A percentile compares a stretch with the other conserved stretches of the same genome.
These are phyloP conservation scores for Picochlorum sp. DNA, from an alignment of 139 green algal genomes.

Conservation along the genomic window DNA sequence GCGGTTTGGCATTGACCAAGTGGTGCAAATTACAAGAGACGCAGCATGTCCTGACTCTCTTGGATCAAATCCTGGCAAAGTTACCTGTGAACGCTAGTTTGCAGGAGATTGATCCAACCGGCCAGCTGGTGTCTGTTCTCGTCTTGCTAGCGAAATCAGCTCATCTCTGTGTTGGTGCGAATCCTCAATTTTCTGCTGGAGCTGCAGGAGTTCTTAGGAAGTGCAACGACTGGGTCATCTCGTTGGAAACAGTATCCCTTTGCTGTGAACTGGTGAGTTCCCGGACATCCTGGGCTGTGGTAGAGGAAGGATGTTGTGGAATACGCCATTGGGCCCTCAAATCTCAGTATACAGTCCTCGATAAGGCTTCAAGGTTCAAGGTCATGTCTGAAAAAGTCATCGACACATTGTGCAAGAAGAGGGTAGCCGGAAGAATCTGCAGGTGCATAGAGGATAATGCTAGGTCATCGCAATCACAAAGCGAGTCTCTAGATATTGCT, in stretches of 20 bases:
- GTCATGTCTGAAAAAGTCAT: constrained; percentile 1
- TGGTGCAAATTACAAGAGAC: constrained; percentile 18
- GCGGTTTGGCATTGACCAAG: constrained; percentile 2
- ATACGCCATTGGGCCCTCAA: background rate
- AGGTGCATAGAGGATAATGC: constrained; percentile 31
- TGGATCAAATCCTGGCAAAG: constrained; percentile 13
- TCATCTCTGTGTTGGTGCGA: constrained; percentile 9
- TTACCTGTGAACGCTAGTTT: background rate
- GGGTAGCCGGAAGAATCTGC: constrained; percentile 35
- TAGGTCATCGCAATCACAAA: background rate
- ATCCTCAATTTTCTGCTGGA: constrained; percentile 6
- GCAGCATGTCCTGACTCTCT: constrained; percentile 12
- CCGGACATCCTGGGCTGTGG: constrained; percentile 13
- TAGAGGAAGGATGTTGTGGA: constrained; percentile 9
- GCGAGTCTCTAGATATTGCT: background rate
- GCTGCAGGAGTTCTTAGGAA: background rate
- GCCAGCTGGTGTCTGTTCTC: constrained; percentile 5
- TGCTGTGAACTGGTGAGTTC: constrained; percentile 27
- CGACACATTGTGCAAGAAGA: constrained; percentile 14
- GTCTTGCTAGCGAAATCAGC: constrained; percentile 6
- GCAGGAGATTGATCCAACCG: background rate
- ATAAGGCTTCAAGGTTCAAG: background rate
- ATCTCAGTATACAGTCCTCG: background rate
- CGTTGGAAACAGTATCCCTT: constrained; percentile 13
- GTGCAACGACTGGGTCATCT: constrained; percentile 2